Evolutionary conservation across 345 rosid species (phyloP).

Genomic region (Viola odorata): DNA sequence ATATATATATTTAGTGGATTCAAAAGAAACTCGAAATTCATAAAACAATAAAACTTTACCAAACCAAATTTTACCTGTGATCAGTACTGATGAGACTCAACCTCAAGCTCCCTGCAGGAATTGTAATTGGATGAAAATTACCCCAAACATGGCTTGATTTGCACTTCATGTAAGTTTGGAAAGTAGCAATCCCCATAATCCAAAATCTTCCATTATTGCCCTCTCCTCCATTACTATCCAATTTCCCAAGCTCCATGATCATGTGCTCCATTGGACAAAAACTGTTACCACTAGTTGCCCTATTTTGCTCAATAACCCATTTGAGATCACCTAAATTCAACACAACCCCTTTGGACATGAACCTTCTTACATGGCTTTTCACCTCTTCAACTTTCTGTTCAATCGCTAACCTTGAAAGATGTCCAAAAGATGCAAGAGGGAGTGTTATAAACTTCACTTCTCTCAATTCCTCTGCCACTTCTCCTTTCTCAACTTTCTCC

Average conservation of each 20-base stretch:
- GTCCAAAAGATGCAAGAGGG: constrained; percentile 43
- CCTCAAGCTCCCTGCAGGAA: constrained; percentile 63
- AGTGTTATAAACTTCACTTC: constrained; percentile 51
- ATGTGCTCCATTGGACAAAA: constrained; percentile 57
- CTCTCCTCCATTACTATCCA: constrained; percentile 44
- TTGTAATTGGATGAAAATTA: constrained; percentile 52
- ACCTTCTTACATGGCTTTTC: constrained; percentile 36
- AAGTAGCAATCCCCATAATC: constrained; percentile 83
- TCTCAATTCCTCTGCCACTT: constrained; percentile 51
- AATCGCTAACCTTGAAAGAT: constrained; percentile 45
- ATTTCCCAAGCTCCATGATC: constrained; percentile 67
- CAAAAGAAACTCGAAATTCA: not conserved
- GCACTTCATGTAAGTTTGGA: constrained; percentile 68
- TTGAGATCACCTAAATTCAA: constrained; percentile 75
- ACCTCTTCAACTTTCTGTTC: constrained; percentile 58
- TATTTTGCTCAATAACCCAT: constrained; percentile 46
- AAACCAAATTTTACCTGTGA: constrained; percentile 50
- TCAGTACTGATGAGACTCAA: constrained; percentile 50
- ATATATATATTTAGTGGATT: not conserved
- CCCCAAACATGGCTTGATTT: constrained; percentile 65
- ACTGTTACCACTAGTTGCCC: constrained; percentile 21
- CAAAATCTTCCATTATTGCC: constrained; percentile 47
- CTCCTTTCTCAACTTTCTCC: constrained; percentile 57
- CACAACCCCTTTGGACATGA: constrained; percentile 44
- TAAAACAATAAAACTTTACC: constrained; percentile 14